Evolutionary conservation across 1,284 basidiomycete species (phyloP), one percentile per base, ranked within the genome.

Genomic region (Microbotryum intermedium): DNA sequence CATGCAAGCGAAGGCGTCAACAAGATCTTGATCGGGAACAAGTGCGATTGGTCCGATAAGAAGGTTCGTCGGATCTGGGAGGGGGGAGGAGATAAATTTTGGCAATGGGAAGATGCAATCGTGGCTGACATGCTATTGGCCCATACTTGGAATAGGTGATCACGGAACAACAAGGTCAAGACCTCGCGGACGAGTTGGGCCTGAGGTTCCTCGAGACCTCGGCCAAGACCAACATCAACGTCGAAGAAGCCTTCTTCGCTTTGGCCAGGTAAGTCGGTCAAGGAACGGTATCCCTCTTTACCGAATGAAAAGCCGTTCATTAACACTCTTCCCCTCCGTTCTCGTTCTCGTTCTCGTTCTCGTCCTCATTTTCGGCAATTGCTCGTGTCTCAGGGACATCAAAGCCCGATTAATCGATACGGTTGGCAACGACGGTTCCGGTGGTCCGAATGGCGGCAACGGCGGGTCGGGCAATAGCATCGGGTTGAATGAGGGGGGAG

Each of bases 11-110:
- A 97, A 71, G 93, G 91, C 43, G 95, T 98, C 64, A 97, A 97
- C 83, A 98, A 97, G 84, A 91, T 98, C 65, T 84, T 98, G 59
- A 89, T 98, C 66, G 95, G 95, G 55, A 98, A 98, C 81, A 99
- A 99, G 79, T 95, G 88, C 61, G 95, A 99, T 77, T 97, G 93
- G 92, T 85, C 86, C 58, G 94, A 97, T 77, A 97, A 97, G 80
- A 86, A 89, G 53, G 74, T 73, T 51, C n/a, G 57, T 42, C 8
- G 5, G n/a, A 43, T 11, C 16, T 13, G 4, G 10, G 16, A n/a
- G 11, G 10, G 8, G n/a, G 8, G 42, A 58, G 2, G 3, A 16
- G 50, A n/a, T 25, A 13, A 53, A 34, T 53, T 23, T 11, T 54
- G 13, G 23, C 13, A n/a, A 47, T 42, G 13, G 20, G n/a, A 30